Evolutionary conservation across 257 asterid species (phyloP), one percentile per base, ranked within the genome.

Genomic region (Solanum clarkiae): DNA sequence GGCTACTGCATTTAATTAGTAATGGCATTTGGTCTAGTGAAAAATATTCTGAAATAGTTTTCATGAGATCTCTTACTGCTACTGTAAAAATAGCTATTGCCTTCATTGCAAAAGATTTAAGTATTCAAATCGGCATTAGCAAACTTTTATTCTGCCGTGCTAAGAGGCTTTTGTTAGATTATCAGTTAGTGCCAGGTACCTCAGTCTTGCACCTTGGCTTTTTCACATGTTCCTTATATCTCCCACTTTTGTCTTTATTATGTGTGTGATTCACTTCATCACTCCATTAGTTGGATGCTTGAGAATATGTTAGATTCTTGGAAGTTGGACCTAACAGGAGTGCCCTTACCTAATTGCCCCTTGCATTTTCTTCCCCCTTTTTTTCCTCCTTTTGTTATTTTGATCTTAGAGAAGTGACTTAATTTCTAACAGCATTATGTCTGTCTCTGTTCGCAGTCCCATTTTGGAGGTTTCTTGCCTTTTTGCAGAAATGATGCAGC

Each of bases 401-500:
- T 49, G 71, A 59, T 56, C 84, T 80, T 63, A 63, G 62, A 36
- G 82, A 84, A 71, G 84, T 65, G 44, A 32, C 82, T 84, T 63
- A 80, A 68, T 71, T 13, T 54, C 32, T 84, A 57, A 82, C 81
- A 80, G 55, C 69, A 56, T 74, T 44, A 84, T 32, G 68, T 70
- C 79, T 71, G 86, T 60, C 1, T 22, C 36, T 22, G 68, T 22
- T 44, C 29, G 97, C 97, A 96, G 99, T 90, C 97, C 99, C 45
- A 94, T 95, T 84, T 36, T 96, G 88, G 99, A 96, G 93, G 93
- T 91, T 71, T 93, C 99, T 18, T 85, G 89, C 89, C 92, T 95
- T 87, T 93, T 96, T 81, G 98, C 96, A 29, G 99, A 96, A 92
- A 93, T 94, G 93, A 94, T 96, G 86, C 98, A 95, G 95, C 99